Percentiles rank a stretch among this genome's conserved stretches.
Evolutionary conservation across 768 basidiomycete genomes (phyloP).

Genomic region (Tubosaeta sp.): DNA sequence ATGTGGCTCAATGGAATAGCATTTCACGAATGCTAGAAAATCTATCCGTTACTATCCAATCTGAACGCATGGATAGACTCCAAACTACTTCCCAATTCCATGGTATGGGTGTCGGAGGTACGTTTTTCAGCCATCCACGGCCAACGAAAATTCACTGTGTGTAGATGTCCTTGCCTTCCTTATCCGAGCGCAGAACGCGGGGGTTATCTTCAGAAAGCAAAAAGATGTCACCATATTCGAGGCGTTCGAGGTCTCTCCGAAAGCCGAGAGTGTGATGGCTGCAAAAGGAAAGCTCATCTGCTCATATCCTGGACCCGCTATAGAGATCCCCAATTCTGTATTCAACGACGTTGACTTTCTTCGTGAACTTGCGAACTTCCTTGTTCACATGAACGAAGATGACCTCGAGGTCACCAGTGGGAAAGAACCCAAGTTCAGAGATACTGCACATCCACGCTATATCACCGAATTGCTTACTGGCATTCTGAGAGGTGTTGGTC

Average conservation of each 20-base stretch:
- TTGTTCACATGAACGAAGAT: constrained; percentile 31
- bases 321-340: constrained; percentile 25
- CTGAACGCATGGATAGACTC: not conserved
- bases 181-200: constrained; percentile 46
- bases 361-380: constrained; percentile 34
- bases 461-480: constrained; percentile 44
- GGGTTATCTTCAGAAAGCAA: constrained; percentile 33
- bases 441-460: constrained; percentile 25
- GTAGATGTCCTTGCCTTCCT: constrained; percentile 36
- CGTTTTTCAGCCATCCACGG: no score
- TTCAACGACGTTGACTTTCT: constrained; percentile 26
- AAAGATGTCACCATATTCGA: constrained; percentile 5
- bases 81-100: not conserved
- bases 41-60: not conserved
- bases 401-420: no score
- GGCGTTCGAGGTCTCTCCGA: constrained; percentile 41
- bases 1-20: not conserved
- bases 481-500: constrained; percentile 38
- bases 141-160: not conserved
- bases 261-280: constrained; percentile 29
- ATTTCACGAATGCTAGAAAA: not conserved
- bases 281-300: constrained; percentile 14
- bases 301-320: constrained; percentile 42
- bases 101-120: not conserved
- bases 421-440: no score